Evolutionary conservation across 2,329 filamentous ascomycete genomes (phyloP).

Genomic region (Colletotrichum sp.): DNA sequence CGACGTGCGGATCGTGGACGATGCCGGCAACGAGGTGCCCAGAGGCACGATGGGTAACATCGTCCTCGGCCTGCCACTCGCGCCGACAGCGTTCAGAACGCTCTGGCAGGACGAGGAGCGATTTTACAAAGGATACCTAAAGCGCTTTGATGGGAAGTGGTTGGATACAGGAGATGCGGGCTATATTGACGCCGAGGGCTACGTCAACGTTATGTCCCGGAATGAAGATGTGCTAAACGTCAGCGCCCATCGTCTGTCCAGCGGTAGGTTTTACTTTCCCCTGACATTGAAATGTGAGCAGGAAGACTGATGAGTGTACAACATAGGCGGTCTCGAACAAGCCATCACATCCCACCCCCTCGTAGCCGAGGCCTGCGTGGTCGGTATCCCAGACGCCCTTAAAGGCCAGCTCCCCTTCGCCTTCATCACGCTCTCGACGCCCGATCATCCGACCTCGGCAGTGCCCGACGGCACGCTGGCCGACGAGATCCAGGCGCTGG

Average conservation of each 20-base stretch:
- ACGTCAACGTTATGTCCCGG: conserved; percentile 68
- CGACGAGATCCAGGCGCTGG: conserved; percentile 72
- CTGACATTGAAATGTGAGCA: not conserved
- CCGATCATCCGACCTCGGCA: conserved; percentile 56
- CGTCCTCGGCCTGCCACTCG: conserved; percentile 81
- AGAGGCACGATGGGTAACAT: conserved; percentile 88
- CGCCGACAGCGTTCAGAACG: conserved; percentile 84
- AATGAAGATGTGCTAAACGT: conserved; percentile 93
- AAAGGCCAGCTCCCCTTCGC: conserved; percentile 95
- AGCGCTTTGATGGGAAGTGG: conserved; percentile 82
- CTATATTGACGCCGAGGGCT: conserved; percentile 78
- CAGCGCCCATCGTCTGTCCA: conserved; percentile 90
- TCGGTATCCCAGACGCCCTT: conserved; percentile 82
- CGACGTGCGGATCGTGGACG: conserved; percentile 84
- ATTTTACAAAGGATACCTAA: conserved; percentile 86
- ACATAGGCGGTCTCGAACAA: conserved; percentile 82
- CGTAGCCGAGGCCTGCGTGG: conserved; percentile 84
- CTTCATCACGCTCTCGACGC: conserved; percentile 67
- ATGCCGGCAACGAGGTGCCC: conserved; percentile 75
- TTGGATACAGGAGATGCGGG: conserved; percentile 92
- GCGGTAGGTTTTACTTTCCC: conserved; percentile 57
- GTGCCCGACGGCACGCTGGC: conserved; percentile 50
- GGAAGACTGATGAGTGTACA: not conserved
- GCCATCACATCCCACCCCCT: conserved; percentile 81
- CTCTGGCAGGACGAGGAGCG: conserved; percentile 86